Evolutionary conservation across 495 filamentous ascomycete species (phyloP).

Genomic region (Hyaloscypha bicolor): DNA sequence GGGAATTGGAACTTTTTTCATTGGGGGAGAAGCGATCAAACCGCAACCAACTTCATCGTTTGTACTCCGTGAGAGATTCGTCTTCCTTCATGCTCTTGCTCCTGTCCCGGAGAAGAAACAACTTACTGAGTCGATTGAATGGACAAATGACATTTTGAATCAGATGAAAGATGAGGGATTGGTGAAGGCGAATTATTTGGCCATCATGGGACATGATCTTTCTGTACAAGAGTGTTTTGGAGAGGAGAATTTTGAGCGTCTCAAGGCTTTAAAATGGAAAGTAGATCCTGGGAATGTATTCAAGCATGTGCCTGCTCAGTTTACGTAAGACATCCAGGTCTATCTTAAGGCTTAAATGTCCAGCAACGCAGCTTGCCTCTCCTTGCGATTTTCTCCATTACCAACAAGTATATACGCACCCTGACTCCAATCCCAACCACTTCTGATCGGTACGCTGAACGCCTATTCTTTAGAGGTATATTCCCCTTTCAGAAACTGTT

Average conservation of each 20-base stretch:
- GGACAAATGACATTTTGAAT: neutral
- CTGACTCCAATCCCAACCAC: constrained; percentile 22
- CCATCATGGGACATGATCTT: neutral
- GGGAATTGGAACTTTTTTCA: neutral
- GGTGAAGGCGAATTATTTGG: neutral
- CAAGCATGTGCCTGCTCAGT: neutral
- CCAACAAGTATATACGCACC: constrained; percentile 24
- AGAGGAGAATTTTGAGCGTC: neutral
- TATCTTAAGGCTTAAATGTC: too few species aligned
- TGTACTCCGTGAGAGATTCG: neutral
- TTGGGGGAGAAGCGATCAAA: neutral
- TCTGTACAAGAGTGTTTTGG: neutral
- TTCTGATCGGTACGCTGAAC: constrained; percentile 19
- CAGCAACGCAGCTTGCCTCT: too few species aligned
- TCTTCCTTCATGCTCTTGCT: constrained; percentile 2
- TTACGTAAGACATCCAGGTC: neutral
- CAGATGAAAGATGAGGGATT: neutral
- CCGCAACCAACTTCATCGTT: neutral
- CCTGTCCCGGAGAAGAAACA: neutral
- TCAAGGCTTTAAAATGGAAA: constrained; percentile 2
- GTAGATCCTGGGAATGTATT: constrained; percentile 7
- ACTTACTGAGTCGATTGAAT: neutral
- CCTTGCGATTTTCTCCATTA: neutral
- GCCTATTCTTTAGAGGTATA: constrained; percentile 19
- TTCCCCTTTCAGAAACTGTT: constrained; percentile 13